Conservation (phyloP, 495 filamentous ascomycete genomes). For the Penicillium chermesinum region DNA sequence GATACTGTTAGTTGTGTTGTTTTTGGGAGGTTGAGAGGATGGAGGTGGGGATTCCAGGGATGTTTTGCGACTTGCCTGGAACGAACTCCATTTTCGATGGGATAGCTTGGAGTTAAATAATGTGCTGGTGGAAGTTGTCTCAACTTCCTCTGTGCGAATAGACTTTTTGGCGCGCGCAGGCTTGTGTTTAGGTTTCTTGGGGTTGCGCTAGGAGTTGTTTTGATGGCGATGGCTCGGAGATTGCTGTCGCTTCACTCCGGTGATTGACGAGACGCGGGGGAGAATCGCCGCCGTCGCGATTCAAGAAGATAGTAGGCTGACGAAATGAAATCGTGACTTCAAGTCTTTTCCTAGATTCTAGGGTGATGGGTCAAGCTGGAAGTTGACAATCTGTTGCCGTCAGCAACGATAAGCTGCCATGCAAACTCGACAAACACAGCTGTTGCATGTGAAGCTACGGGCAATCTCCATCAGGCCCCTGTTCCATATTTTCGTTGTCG, state of each 20-base stretch:
- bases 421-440: neutral
- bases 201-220: no score
- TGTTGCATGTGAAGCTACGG: neutral
- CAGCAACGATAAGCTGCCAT: neutral
- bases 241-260: no score
- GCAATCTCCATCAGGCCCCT: neutral
- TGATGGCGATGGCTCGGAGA: no score
- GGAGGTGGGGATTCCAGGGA: neutral
- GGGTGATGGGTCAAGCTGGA: no score
- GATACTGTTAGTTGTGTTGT: neutral
- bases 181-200: no score
- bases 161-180: no score
- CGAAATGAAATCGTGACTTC: no score
- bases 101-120: neutral
- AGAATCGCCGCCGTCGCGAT: no score
- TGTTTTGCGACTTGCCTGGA: neutral
- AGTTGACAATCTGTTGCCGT: neutral
- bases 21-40: neutral
- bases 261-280: no score
- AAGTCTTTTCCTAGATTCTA: no score
- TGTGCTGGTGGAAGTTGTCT: neutral
- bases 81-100: neutral
- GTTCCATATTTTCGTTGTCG: neutral
- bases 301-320: no score
- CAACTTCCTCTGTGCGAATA: no score